Conservation (phyloP, 2,329 filamentous ascomycete genomes). For the Huntiella omanensis region DNA sequence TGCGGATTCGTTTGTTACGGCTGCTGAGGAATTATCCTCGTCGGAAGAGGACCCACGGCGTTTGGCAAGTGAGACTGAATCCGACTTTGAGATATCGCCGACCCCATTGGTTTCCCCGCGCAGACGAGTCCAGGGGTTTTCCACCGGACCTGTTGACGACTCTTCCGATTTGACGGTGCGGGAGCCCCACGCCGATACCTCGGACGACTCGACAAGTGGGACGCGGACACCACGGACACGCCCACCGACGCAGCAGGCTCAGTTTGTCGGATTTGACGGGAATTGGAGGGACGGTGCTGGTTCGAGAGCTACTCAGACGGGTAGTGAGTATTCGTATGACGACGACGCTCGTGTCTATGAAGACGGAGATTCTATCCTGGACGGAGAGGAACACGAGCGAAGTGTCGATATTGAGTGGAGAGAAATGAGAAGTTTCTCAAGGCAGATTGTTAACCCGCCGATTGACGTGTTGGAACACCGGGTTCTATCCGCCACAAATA, state of each 20-base stretch:
- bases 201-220: slow-evolving; percentile 3
- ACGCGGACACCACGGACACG: slow-evolving; percentile 8
- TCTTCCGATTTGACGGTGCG: slow-evolving; percentile 4
- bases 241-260: neutral
- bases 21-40: slow-evolving; percentile 10
- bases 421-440: neutral
- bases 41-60: slow-evolving; percentile 9
- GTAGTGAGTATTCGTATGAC: slow-evolving; percentile 2
- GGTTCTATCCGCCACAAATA: slow-evolving; percentile 5
- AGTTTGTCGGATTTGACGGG: slow-evolving; percentile 7
- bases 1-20: slow-evolving; percentile 11
- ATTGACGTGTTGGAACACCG: neutral
- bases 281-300: slow-evolving; percentile 1
- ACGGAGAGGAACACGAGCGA: slow-evolving; percentile 3
- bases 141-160: too few relatives aligned
- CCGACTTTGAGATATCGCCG: too few relatives aligned
- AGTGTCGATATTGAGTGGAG: slow-evolving; percentile 7
- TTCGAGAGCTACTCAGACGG: neutral
- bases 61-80: neutral
- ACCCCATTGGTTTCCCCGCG: neutral
- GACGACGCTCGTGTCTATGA: neutral
- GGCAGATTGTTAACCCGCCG: neutral
- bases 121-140: neutral
- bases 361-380: neutral
- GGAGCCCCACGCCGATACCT: neutral